A percentile compares a stretch with the other conserved stretches of the same genome.
Conservation (phyloP, 495 filamentous ascomycete genomes). For the Hyaloscypha finlandica region DNA sequence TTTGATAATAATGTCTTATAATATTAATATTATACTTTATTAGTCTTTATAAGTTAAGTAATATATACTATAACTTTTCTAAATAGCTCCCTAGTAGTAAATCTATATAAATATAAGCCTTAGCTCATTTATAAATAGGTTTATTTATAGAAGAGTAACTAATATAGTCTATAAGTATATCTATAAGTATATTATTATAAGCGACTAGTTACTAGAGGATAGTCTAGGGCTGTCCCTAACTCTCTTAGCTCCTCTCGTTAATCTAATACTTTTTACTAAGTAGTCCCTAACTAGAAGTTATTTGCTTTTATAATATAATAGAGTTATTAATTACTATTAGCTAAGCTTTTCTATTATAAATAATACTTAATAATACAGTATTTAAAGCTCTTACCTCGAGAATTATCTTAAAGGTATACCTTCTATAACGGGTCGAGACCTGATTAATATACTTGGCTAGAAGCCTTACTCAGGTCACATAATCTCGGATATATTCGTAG, state of each 20-base stretch:
- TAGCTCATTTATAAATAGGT: neutral
- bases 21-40: conserved; percentile 7
- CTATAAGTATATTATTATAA: conserved; percentile 4
- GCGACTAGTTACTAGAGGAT: neutral
- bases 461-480: too few relatives aligned
- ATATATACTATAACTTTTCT: neutral
- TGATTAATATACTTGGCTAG: too few relatives aligned
- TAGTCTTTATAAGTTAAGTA: neutral
- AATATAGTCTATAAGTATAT: neutral
- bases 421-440: too few relatives aligned
- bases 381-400: neutral
- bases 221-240: neutral
- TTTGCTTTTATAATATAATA: neutral
- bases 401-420: neutral
- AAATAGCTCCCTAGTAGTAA: neutral
- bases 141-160: neutral
- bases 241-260: neutral
- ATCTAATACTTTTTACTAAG: neutral
- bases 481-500: too few relatives aligned
- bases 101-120: neutral
- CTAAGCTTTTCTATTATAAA: neutral
- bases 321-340: neutral
- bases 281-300: neutral
- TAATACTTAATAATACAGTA: neutral
- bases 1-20: neutral